Conservation (phyloP, 441 rosid genomes). For the Pelargonium exstipulatum region DNA sequence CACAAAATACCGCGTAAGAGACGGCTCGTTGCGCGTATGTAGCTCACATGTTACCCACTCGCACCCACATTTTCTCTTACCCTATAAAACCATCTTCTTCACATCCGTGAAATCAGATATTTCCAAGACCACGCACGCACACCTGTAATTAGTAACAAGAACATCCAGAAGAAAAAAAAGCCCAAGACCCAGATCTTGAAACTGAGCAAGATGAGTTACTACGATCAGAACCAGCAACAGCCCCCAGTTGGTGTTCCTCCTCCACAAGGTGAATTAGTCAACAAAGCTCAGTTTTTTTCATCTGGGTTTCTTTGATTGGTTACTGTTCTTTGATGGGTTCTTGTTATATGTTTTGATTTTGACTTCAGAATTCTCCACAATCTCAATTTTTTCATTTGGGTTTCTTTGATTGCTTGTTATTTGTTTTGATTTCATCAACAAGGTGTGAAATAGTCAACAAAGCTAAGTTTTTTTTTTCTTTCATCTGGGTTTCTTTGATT, state of each 20-base stretch:
- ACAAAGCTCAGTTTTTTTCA: background rate
- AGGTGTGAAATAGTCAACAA: too few species aligned
- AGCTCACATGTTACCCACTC: too few species aligned
- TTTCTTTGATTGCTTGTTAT: background rate
- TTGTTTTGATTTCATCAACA: background rate
- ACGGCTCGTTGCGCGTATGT: too few species aligned
- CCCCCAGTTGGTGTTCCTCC: slow-evolving; percentile 70
- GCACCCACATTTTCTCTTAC: too few species aligned
- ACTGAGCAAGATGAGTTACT: slow-evolving; percentile 40
- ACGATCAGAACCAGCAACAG: slow-evolving; percentile 40
- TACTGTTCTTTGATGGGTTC: background rate
- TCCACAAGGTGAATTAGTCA: slow-evolving; percentile 43
- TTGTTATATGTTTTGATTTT: background rate
- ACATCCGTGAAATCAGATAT: background rate
- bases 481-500: too few species aligned
- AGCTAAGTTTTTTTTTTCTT: too few species aligned
- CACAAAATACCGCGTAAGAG: too few species aligned
- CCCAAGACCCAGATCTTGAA: background rate
- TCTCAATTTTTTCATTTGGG: too few species aligned
- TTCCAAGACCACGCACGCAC: background rate
- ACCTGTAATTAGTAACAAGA: background rate
- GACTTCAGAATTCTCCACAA: too few species aligned
- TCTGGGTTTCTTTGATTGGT: background rate
- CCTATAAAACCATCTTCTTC: background rate
- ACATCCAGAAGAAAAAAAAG: background rate